A percentile compares a stretch with the other conserved stretches of the same genome.
Conservation (phyloP, 1,284 basidiomycete genomes). For the Veloporphyrellus conicus region DNA sequence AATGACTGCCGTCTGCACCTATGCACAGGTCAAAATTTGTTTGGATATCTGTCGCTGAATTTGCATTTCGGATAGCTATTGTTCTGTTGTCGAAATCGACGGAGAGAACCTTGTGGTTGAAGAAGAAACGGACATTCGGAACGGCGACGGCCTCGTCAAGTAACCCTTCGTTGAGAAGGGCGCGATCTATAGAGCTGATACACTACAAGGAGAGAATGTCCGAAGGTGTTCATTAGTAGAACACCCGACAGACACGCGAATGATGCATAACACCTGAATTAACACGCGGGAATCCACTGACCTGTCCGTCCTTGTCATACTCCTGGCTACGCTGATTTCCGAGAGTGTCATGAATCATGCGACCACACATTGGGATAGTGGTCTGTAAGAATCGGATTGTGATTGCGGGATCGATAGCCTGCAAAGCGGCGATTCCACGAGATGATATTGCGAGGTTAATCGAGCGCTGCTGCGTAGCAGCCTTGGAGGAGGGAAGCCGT, state of each 20-base stretch:
- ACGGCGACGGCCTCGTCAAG: constrained; percentile 64
- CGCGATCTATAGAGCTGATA: constrained; percentile 91
- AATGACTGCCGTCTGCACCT: constrained; percentile 88
- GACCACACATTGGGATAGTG: constrained; percentile 89
- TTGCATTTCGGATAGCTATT: constrained; percentile 47
- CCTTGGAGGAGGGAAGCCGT: constrained; percentile 64
- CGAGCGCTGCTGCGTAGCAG: constrained; percentile 68
- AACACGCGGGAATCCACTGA: constrained; percentile 38
- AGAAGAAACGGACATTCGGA: constrained; percentile 66
- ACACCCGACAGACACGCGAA: constrained; percentile 22
- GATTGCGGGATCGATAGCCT: constrained; percentile 71
- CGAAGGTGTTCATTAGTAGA: constrained; percentile 18
- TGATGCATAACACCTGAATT: constrained; percentile 19
- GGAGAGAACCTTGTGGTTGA: constrained; percentile 74
- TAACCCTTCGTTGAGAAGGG: constrained; percentile 82
- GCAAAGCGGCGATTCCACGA: constrained; percentile 84
- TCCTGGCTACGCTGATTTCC: constrained; percentile 75
- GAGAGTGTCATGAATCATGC: constrained; percentile 86
- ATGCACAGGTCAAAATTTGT: constrained; percentile 77
- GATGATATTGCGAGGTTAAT: constrained; percentile 97
- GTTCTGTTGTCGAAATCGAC: constrained; percentile 70
- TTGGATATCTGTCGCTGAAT: constrained; percentile 42
- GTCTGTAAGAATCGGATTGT: constrained; percentile 73
- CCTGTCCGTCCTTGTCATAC: constrained; percentile 87
- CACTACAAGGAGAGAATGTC: constrained; percentile 48